A percentile compares a stretch with the other conserved stretches of the same genome.
phyloP scores from a whole-genome alignment of 108 stramenopile genomes.

The Nitzschia putrida region DNA sequence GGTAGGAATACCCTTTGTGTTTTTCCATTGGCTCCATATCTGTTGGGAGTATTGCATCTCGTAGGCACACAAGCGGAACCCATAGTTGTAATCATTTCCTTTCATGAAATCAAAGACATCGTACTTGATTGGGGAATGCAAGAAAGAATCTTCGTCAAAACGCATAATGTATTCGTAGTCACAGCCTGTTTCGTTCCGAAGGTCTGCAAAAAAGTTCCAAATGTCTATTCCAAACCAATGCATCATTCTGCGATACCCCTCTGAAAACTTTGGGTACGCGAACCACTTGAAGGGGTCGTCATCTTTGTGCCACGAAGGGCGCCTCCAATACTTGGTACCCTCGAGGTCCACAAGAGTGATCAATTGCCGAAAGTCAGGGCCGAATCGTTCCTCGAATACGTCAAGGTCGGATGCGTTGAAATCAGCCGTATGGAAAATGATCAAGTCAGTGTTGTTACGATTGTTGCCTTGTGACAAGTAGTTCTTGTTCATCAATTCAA shows the following conservation, averaged over 20 bases:
- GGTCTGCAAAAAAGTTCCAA: constrained; percentile 57
- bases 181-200: constrained; percentile 30
- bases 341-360: constrained; percentile 39
- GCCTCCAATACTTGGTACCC: constrained; percentile 44
- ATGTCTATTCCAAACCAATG: constrained; percentile 75
- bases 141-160: constrained; percentile 80
- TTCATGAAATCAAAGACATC: constrained; percentile 76
- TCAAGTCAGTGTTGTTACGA: constrained; percentile 40
- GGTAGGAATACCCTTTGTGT: constrained; percentile 15
- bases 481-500: constrained; percentile 55
- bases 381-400: constrained; percentile 23
- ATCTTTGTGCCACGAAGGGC: constrained; percentile 38
- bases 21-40: constrained; percentile 38
- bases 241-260: constrained; percentile 74
- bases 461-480: constrained; percentile 51
- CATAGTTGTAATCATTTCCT: constrained; percentile 53
- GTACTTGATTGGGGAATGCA: constrained; percentile 65
- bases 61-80: constrained; percentile 66
- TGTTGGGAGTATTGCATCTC: constrained; percentile 57
- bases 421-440: constrained; percentile 57
- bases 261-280: constrained; percentile 49
- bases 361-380: constrained; percentile 16
- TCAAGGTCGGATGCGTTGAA: constrained; percentile 41
- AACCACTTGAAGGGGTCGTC: constrained; percentile 50
- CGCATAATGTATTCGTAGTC: constrained; percentile 73